Base-by-base conservation (phyloP, 148 eudicot species). In the Persicaria tinctoria region DNA sequence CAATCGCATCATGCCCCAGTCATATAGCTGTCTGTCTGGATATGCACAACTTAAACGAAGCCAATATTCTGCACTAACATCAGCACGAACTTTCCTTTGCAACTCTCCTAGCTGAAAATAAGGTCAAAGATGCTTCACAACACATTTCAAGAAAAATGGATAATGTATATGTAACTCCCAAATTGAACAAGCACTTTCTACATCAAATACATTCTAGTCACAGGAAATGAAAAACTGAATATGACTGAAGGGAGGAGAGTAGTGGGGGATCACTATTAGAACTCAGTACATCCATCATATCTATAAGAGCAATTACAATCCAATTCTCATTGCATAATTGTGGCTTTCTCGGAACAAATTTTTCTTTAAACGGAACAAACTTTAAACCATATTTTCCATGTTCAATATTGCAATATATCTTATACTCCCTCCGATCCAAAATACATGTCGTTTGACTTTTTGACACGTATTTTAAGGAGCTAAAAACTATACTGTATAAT, bases 11-110 rank as follows among this genome's bases (percentile, higher is more conserved):
- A 92, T 89, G 66, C 97, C 95, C 93, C 99, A 96, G 78, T 96
- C 99, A 85, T 84, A 96, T 73, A 96, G 77, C 83, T 92, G 92
- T 79, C 88, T 82, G 27, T 90, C 93, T 53, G 97, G 95, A 80
- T 84, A 80, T 72, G 87, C 89, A 81, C 99, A 96, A 63, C 78
- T 87, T 78, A 85, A 76, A 57, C 93, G 91, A 76, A 96, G 93
- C 99, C 94, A 92, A 78, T 89, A 89, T 74, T 96, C 99, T 78
- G 97, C 80, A 83, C 93, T 89, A 54, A 96, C 93, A 76, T 88
- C 94, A 76, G 88, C 85, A 64, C 97, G 90, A 18, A 96, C 93
- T 80, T 92, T 96, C 68, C 77, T 85, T 80, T 96, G 99, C 81
- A 96, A 72, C 78, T 90, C 97, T 20, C 84, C 86, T 76, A 96